Evolutionary conservation across 2,329 filamentous ascomycete genomes (phyloP).

Genomic region (Coniochaeta sp.): DNA sequence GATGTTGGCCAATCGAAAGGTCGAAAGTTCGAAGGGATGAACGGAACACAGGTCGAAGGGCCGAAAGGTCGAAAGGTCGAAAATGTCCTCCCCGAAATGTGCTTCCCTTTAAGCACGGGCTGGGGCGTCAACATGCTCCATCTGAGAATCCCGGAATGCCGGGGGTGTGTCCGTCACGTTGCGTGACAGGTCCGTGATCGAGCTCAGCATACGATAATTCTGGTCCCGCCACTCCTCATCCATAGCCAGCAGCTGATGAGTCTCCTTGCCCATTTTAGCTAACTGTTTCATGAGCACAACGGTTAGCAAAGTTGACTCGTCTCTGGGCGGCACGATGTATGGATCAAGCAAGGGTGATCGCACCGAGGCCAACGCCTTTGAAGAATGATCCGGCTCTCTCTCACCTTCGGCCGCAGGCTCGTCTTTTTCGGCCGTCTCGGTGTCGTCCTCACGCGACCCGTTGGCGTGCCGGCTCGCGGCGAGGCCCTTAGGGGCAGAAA

Average conservation of each 20-base stretch:
- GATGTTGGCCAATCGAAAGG: background rate
- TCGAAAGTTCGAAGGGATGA: too few species aligned
- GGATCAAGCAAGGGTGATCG: constrained; percentile 42
- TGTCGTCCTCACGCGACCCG: constrained; percentile 21
- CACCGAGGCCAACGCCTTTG: constrained; percentile 61
- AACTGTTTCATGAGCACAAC: constrained; percentile 15
- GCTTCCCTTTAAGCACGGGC: background rate
- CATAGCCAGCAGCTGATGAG: constrained; percentile 20
- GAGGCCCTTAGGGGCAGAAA: constrained; percentile 37
- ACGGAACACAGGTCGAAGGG: too few species aligned
- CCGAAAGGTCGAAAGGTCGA: too few species aligned
- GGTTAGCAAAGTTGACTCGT: constrained; percentile 10
- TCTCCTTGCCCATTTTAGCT: constrained; percentile 20
- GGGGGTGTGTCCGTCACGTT: background rate
- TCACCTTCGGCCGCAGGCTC: constrained; percentile 47
- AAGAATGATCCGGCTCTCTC: constrained; percentile 53
- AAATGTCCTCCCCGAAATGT: too few species aligned
- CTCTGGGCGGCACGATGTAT: constrained; percentile 15
- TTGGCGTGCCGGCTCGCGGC: constrained; percentile 47
- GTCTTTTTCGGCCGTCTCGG: constrained; percentile 23
- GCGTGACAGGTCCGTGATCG: constrained; percentile 15
- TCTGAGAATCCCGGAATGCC: background rate
- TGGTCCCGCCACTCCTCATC: constrained; percentile 21
- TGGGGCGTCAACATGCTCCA: background rate
- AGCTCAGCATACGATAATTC: constrained; percentile 17